Evolutionary conservation across 176 grass and related monocot species (phyloP).

Genomic region (Pontederia crassipes): DNA sequence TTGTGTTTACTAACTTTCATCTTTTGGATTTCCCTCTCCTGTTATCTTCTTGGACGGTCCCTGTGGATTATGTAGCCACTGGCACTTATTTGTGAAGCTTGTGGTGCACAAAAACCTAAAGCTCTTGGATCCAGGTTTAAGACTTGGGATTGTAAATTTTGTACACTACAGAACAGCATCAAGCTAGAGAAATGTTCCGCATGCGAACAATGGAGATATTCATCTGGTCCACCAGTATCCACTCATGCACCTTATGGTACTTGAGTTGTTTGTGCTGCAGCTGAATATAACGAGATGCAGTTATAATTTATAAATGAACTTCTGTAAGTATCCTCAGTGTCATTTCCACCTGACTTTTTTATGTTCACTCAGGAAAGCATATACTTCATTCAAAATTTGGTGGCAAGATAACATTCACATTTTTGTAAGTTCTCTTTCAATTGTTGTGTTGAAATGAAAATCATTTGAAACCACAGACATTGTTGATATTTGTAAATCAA

Average conservation of each 20-base stretch:
- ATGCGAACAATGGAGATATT: slow-evolving; percentile 84
- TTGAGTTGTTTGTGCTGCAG: slow-evolving; percentile 5
- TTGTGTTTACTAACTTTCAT: background rate
- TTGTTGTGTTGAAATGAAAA: too few relatives aligned
- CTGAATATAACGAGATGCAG: background rate
- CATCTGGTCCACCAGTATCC: slow-evolving; percentile 49
- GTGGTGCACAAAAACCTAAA: slow-evolving; percentile 60
- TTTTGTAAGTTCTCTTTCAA: too few relatives aligned
- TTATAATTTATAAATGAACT: too few relatives aligned
- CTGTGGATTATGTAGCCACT: slow-evolving; percentile 37
- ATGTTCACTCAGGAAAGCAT: too few relatives aligned
- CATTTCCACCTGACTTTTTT: too few relatives aligned
- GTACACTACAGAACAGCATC: slow-evolving; percentile 64
- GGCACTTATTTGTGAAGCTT: slow-evolving; percentile 73
- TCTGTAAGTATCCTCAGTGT: background rate
- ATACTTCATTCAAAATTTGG: too few relatives aligned
- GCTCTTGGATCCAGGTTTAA: slow-evolving; percentile 44
- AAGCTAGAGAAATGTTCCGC: slow-evolving; percentile 84
- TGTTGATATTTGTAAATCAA: too few relatives aligned
- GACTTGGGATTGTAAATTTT: slow-evolving; percentile 87
- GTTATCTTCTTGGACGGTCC: background rate
- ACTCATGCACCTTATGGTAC: slow-evolving; percentile 34
- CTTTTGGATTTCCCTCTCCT: background rate
- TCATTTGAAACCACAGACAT: too few relatives aligned
- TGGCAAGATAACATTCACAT: too few relatives aligned